These are phyloP conservation scores for Thelephora ganbajun DNA, from an alignment of 768 basidiomycete genomes.

Conservation along the genomic window DNA sequence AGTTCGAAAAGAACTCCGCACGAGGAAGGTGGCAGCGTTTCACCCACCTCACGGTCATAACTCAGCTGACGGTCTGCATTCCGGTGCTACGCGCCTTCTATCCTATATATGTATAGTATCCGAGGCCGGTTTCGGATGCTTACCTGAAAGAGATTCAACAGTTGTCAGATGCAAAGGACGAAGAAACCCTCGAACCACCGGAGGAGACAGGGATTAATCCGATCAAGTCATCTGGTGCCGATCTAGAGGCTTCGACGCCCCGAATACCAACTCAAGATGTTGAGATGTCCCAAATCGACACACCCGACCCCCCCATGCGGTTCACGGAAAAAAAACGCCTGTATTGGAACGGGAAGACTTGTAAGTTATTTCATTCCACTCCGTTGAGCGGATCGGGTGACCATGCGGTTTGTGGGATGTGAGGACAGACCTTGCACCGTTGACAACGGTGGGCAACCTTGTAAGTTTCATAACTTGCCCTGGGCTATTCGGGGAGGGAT, in stretches of 20 bases:
- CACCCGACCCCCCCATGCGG: constrained; percentile 55
- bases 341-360: constrained; percentile 78
- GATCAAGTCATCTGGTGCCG: background rate
- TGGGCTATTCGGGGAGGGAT: background rate
- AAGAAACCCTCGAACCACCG: constrained; percentile 1
- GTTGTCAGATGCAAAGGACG: constrained; percentile 6
- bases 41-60: too few species aligned
- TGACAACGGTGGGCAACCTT: constrained; percentile 93
- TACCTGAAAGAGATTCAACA: constrained; percentile 43
- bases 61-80: constrained; percentile 5
- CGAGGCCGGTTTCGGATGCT: constrained; percentile 43
- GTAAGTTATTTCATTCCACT: constrained; percentile 26
- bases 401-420: constrained; percentile 20
- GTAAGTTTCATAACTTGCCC: constrained; percentile 26
- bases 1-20: constrained; percentile 44
- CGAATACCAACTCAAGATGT: constrained; percentile 8
- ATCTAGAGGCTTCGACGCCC: background rate
- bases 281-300: constrained; percentile 27
- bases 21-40: constrained; percentile 41
- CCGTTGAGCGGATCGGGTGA: background rate
- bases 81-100: background rate
- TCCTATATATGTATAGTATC: constrained; percentile 31
- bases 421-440: constrained; percentile 50
- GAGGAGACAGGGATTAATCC: background rate
- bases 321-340: constrained; percentile 78